Evolutionary conservation across 345 rosid genomes (phyloP), one percentile per base, ranked within the genome.

Genomic region (Cardiospermum halicacabum): DNA sequence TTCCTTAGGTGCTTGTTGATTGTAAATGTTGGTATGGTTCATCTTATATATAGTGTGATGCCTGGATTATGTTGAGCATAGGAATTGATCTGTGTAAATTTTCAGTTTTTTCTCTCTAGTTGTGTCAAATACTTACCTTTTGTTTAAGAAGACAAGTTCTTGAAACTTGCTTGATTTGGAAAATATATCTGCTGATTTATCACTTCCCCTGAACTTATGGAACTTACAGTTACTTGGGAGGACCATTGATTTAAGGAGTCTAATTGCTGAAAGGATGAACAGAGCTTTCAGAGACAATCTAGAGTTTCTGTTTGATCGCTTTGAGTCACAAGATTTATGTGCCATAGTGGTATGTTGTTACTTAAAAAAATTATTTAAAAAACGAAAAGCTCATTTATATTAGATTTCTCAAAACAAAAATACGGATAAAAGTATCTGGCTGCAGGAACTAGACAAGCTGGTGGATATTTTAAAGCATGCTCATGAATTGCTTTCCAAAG

Each of bases 271-370:
- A 77, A 72, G 96, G 74, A 83, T 94, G 96, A 94, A 94, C 69
- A 94, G 85, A 85, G 75, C 77, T 62, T 91, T 89, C 77, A 91
- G 99, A 79, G 99, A 94, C 77, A 94, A 94, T 74, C 82, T 94
- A 1, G 99, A 94, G 80, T 94, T 94, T 77, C 89, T 94, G 26
- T 87, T 94, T 68, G 96, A 94, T 53, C 96, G 96, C 56, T 94
- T 94, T 54, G 97, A 91, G 84, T 94, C 96, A 47, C 97, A 94
- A 50, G 97, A 94, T 77, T 69, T 94, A 65, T 91, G 96, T 78
- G 96, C 99, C 40, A 74, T 89, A 53, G 97, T 94, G 81, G 99
- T 94, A 71, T 77, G 76, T 37, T 45, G 34, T 64, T 42, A 22
- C 50, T 11, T 61, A 40, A n/a, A n/a, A n/a, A n/a, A n/a, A n/a